phyloP scores from a whole-genome alignment of 2,329 filamentous ascomycete species.

The Aspergillus uvarum region DNA sequence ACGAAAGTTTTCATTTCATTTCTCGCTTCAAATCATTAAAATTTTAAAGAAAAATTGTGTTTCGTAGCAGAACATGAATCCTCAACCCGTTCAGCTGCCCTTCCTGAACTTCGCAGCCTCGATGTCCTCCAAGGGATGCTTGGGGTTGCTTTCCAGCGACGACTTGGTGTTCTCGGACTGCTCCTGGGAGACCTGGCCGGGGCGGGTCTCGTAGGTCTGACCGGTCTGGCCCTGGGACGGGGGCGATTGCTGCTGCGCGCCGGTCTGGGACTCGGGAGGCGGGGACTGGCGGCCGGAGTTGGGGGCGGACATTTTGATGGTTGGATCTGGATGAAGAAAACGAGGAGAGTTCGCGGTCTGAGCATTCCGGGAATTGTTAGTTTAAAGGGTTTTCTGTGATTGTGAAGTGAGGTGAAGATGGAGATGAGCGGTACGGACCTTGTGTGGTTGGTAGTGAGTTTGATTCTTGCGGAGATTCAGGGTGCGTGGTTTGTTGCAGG shows the following conservation, averaged over 20 bases:
- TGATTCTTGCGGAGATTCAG: too few species aligned
- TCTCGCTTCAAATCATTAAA: background rate
- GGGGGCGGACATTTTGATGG: conserved; percentile 57
- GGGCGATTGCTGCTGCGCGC: conserved; percentile 61
- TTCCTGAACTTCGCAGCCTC: conserved; percentile 37
- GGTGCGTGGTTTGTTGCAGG: too few species aligned
- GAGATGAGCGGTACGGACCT: too few species aligned
- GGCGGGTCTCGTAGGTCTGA: conserved; percentile 31
- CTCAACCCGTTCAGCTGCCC: background rate
- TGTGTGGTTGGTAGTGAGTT: too few species aligned
- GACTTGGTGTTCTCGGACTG: conserved; percentile 16
- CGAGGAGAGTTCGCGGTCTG: background rate
- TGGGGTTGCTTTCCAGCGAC: conserved; percentile 43
- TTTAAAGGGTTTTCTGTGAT: too few species aligned
- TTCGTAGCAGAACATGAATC: conserved; percentile 1
- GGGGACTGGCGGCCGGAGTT: conserved; percentile 74
- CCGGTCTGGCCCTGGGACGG: conserved; percentile 60
- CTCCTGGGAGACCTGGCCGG: conserved; percentile 25
- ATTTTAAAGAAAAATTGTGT: background rate
- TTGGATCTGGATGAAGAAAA: background rate
- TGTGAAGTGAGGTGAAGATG: too few species aligned
- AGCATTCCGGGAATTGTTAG: background rate
- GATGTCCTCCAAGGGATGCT: conserved; percentile 40
- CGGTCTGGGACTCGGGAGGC: conserved; percentile 66
- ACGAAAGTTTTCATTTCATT: background rate